A percentile compares a stretch with the other conserved stretches of the same genome.
Evolutionary conservation across 1,139 yeast species (phyloP).

Genomic region (Scheffersomyces segobiensis): DNA sequence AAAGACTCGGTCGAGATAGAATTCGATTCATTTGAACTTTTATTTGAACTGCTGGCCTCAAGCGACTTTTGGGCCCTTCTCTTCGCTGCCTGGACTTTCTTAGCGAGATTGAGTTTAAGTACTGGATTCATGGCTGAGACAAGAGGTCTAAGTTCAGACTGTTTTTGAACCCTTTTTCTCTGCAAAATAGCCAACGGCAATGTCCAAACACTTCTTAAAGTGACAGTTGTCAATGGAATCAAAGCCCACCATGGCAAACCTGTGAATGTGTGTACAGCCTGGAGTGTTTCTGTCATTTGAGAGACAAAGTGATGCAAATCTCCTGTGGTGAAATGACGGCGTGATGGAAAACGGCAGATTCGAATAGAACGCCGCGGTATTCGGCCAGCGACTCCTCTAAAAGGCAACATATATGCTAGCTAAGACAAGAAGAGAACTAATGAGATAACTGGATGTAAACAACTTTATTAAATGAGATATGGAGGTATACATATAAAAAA

Average conservation of each 20-base stretch:
- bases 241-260: conserved; percentile 84
- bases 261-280: conserved; percentile 49
- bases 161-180: conserved; percentile 67
- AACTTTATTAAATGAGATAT: not conserved
- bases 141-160: conserved; percentile 67
- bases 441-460: not conserved
- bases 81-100: conserved; percentile 44
- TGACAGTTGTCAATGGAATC: conserved; percentile 72
- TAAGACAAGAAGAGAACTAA: not conserved
- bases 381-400: not conserved
- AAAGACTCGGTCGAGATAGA: conserved; percentile 10
- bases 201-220: conserved; percentile 65
- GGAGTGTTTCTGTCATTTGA: conserved; percentile 44
- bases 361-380: not conserved
- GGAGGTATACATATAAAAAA: too few relatives aligned
- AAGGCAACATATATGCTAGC: not conserved
- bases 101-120: conserved; percentile 68
- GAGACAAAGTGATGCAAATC: conserved; percentile 25
- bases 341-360: not conserved
- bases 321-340: conserved; percentile 7
- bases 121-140: conserved; percentile 77
- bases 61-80: conserved; percentile 24
- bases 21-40: conserved; percentile 1
- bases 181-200: conserved; percentile 78
- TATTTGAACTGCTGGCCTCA: conserved; percentile 1